A percentile compares a stretch with the other conserved stretches of the same genome.
phyloP scores from a whole-genome alignment of 2,329 filamentous ascomycete species.

The Xylaria arbuscula region DNA sequence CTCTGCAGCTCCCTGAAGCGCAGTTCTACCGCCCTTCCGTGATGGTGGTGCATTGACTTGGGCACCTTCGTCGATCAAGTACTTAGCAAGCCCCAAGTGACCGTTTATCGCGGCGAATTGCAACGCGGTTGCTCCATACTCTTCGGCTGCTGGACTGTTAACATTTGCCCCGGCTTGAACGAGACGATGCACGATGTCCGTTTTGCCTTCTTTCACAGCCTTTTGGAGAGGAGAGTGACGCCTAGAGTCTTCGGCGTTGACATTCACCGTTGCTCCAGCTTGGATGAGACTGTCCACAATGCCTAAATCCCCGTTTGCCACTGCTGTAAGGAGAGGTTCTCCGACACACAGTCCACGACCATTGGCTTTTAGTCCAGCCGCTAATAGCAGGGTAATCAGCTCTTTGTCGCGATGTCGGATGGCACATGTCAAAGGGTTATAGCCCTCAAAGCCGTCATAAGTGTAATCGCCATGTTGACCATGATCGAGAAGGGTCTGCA shows the following conservation, averaged over 20 bases:
- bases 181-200: conserved; percentile 2
- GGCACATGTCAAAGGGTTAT: conserved; percentile 2
- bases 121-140: conserved; percentile 19
- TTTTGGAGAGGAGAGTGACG: not conserved
- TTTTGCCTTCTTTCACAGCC: not conserved
- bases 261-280: conserved; percentile 5
- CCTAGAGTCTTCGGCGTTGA: not conserved
- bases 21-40: not conserved
- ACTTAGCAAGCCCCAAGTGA: conserved; percentile 17
- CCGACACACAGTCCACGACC: not conserved
- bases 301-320: conserved; percentile 13
- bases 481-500: conserved; percentile 23
- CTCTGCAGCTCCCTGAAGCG: conserved; percentile 19
- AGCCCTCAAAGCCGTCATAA: not conserved
- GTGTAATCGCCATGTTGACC: conserved; percentile 10
- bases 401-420: conserved; percentile 6
- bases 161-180: conserved; percentile 14
- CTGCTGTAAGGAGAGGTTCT: conserved; percentile 9
- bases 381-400: conserved; percentile 14
- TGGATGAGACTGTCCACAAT: conserved; percentile 10
- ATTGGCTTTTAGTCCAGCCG: conserved; percentile 7
- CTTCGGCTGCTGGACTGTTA: conserved; percentile 4
- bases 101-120: conserved; percentile 20
- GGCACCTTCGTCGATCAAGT: conserved; percentile 11
- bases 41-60: conserved; percentile 18